These are phyloP conservation scores for Antitrichia curtipendula DNA, from an alignment of 225 moss, liverwort and hornwort species.

Conservation along the genomic window DNA sequence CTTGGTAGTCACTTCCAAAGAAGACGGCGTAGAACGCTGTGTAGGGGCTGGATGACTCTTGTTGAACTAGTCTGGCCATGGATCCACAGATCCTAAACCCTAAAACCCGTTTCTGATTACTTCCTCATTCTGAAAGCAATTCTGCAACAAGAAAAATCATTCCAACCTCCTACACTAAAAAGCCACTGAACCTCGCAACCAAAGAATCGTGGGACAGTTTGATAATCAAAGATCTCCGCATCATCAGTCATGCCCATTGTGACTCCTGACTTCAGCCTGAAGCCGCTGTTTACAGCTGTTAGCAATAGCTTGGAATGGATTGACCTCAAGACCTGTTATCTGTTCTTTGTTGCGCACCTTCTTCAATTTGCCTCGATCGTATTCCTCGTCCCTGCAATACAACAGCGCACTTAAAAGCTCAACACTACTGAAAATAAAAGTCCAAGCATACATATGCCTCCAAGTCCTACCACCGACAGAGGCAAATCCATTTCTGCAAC, in stretches of 20 bases:
- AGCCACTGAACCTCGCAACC: background rate
- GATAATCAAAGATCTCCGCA: background rate
- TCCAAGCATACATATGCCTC: background rate
- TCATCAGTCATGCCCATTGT: background rate
- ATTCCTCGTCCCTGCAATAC: slow-evolving; percentile 42
- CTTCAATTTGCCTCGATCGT: slow-evolving; percentile 45
- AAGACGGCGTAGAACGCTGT: background rate
- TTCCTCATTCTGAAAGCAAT: slow-evolving; percentile 16
- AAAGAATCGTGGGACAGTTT: background rate
- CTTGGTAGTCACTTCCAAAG: background rate
- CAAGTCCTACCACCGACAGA: background rate
- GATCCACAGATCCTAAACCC: background rate
- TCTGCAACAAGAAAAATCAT: background rate
- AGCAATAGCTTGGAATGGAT: slow-evolving; percentile 35
- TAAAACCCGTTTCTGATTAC: background rate
- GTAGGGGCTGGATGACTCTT: background rate
- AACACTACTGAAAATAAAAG: background rate
- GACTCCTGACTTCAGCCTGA: background rate
- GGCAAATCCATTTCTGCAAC: background rate
- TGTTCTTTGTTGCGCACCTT: slow-evolving; percentile 31
- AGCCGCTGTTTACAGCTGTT: slow-evolving; percentile 17
- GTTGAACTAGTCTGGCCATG: background rate
- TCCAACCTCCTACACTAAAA: background rate
- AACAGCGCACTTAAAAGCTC: background rate
- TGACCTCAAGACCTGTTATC: slow-evolving; percentile 13